Conservation (phyloP, 805 yeast genomes). For the Grigorovia transvaalensis region DNA sequence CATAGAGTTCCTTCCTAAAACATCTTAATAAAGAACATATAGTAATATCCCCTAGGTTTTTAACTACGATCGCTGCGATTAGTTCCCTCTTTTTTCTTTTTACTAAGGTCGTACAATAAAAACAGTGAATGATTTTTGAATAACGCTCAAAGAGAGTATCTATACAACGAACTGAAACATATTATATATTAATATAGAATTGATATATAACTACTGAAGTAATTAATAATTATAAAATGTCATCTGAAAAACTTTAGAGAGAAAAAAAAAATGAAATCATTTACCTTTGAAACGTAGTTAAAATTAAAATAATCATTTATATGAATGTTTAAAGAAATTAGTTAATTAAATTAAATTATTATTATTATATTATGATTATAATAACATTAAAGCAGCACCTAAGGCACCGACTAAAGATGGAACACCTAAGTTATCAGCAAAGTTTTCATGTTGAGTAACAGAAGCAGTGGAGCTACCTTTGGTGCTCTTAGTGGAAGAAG, state of each 20-base stretch:
- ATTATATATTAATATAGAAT: too few relatives aligned
- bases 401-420: slow-evolving; percentile 7
- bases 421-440: slow-evolving; percentile 2
- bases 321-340: background rate
- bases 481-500: slow-evolving; percentile 6
- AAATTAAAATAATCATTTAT: background rate
- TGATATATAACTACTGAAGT: background rate
- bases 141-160: too few relatives aligned
- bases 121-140: too few relatives aligned
- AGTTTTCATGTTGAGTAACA: background rate
- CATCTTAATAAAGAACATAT: too few relatives aligned
- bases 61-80: too few relatives aligned
- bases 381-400: slow-evolving; percentile 9
- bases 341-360: too few relatives aligned
- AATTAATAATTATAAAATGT: background rate
- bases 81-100: too few relatives aligned
- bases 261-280: background rate
- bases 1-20: too few relatives aligned
- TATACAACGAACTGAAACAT: too few relatives aligned
- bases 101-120: too few relatives aligned
- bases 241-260: background rate
- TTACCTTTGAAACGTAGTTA: background rate
- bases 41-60: too few relatives aligned
- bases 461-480: background rate
- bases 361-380: slow-evolving; percentile 2